phyloP scores from a whole-genome alignment of 257 asterid genomes.

The Orobanche coerulescens region DNA sequence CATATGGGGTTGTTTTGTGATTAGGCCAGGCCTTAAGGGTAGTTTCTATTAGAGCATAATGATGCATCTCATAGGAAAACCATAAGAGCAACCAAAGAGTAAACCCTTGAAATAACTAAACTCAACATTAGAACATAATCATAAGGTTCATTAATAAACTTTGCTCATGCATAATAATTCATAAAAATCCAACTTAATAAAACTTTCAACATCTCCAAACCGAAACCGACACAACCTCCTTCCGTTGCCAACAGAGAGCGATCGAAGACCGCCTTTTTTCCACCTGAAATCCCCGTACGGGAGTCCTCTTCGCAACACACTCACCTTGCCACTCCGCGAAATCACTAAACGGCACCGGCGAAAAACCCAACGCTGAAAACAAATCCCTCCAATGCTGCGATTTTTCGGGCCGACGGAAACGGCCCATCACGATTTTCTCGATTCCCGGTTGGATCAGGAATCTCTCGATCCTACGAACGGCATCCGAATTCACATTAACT shows the following conservation, averaged over 20 bases:
- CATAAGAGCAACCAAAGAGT: too few relatives aligned
- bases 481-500: slow-evolving; percentile 62
- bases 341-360: slow-evolving; percentile 64
- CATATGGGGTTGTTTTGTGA: too few relatives aligned
- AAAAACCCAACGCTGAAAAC: slow-evolving; percentile 69
- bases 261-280: slow-evolving; percentile 92
- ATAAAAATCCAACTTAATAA: background rate
- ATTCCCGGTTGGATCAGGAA: slow-evolving; percentile 78
- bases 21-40: too few relatives aligned
- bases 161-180: background rate
- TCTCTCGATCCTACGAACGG: slow-evolving; percentile 78
- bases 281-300: slow-evolving; percentile 74
- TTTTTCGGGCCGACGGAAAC: slow-evolving; percentile 52
- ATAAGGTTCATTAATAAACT: background rate
- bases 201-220: slow-evolving; percentile 83
- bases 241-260: slow-evolving; percentile 87
- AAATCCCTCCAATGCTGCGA: slow-evolving; percentile 82
- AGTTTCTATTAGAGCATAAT: too few relatives aligned
- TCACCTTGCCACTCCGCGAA: slow-evolving; percentile 86
- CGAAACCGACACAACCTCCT: slow-evolving; percentile 90
- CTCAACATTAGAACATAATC: too few relatives aligned
- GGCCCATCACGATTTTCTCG: slow-evolving; percentile 50
- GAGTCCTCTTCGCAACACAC: slow-evolving; percentile 76
- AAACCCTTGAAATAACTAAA: too few relatives aligned
- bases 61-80: too few relatives aligned